Conservation (phyloP, 2,329 filamentous ascomycete genomes). For the Dactylonectria macrodidyma region DNA sequence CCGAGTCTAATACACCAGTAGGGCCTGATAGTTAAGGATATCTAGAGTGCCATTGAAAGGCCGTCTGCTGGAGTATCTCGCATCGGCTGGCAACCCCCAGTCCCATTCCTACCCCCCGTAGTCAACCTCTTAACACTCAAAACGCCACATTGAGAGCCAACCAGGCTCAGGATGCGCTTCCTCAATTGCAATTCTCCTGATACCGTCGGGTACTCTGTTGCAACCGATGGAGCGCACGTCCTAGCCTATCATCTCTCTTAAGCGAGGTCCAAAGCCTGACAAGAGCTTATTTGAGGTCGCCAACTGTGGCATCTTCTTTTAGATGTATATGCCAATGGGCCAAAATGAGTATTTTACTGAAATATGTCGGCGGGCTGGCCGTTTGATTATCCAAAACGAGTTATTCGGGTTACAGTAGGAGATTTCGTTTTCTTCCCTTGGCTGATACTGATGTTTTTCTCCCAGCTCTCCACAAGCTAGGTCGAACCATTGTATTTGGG, state of each 20-base stretch:
- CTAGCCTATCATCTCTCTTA: conserved; percentile 10
- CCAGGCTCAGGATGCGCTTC: conserved; percentile 25
- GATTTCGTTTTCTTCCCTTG: not conserved
- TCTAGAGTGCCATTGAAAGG: no score
- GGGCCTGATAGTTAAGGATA: no score
- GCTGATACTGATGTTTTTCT: conserved; percentile 3
- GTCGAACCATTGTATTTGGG: conserved; percentile 24
- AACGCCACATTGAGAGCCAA: not conserved
- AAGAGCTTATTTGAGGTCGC: conserved; percentile 11
- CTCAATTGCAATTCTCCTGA: conserved; percentile 23
- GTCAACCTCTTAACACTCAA: conserved; percentile 24
- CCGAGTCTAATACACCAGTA: no score
- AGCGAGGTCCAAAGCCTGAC: conserved; percentile 6
- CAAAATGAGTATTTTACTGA: conserved; percentile 32
- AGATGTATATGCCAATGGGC: conserved; percentile 33
- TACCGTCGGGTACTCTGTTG: conserved; percentile 25
- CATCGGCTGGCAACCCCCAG: conserved; percentile 24
- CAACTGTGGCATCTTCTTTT: conserved; percentile 12
- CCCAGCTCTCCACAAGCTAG: conserved; percentile 27
- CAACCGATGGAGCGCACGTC: conserved; percentile 12
- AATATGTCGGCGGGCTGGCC: conserved; percentile 21
- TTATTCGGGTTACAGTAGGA: conserved; percentile 20
- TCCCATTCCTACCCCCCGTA: conserved; percentile 9
- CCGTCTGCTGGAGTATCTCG: not conserved
- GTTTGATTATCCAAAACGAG: conserved; percentile 11